Evolutionary conservation across 768 basidiomycete species (phyloP), one percentile per base, ranked within the genome.

Genomic region (Neoboletus subvelutipes): DNA sequence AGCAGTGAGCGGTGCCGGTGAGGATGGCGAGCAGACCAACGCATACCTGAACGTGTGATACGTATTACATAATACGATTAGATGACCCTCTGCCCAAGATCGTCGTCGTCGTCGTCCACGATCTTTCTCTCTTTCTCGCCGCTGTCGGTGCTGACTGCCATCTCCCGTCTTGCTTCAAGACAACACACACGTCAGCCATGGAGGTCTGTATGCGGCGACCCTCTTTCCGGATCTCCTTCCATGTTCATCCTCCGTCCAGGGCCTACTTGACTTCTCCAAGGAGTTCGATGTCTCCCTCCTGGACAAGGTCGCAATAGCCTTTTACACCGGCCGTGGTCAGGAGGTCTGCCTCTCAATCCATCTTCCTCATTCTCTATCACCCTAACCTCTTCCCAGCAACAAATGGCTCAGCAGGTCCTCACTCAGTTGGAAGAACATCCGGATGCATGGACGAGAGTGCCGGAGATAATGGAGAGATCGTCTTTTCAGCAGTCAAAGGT

Each of bases 401-500:
- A 91, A 85, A 73, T 87, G 71, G 96, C 96, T 17, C 96, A 98
- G 75, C 89, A 90, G 71, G 80, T 93, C 60, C 82, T 99, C 64
- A 97, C 96, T 9, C 94, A 95, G 70, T 88, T 99, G 68, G 94
- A 98, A 74, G 97, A 99, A 58, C 82, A 94, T 72, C 90, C 92
- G 18, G 96, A 98, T 57, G 87, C 95, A 36, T 99, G 97, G 97
- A 95, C 94, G 61, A 83, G 91, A 72, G 97, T 98, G 8, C 97
- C 97, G 40, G 89, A 90, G 58, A 90, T 99, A 65, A 79, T 99
- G 57, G 94, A 97, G 67, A 80, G 80, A 50, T 90, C 93, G 1
- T 78, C 80, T 12, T 94, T 88, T 71, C 85, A 88, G 28, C 95
- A 98, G 75, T 84, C 86, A 67, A 98, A 93, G 80, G 91, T 89